Conservation (phyloP, 768 basidiomycete species). For the Leccinellum luteum region DNA sequence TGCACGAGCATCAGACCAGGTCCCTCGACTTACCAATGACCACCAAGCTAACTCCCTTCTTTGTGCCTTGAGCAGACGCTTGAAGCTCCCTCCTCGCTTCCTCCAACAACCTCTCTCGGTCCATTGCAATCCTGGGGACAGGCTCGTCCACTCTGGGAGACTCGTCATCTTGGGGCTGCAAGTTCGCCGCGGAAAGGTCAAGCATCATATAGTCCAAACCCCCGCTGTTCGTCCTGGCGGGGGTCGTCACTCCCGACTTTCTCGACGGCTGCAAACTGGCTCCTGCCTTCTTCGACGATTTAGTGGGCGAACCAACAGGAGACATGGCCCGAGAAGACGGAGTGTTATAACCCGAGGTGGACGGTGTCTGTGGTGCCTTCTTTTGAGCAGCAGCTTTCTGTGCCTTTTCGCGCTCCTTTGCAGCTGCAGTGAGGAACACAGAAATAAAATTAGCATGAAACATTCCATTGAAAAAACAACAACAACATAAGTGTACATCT, state of each 20-base stretch:
- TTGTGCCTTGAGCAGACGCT: conserved; percentile 46
- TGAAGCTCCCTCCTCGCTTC: conserved; percentile 63
- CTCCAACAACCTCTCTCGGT: conserved; percentile 79
- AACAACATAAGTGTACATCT: conserved; percentile 29
- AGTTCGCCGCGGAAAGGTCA: conserved; percentile 74
- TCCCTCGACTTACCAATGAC: conserved; percentile 70
- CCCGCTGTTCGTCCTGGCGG: conserved; percentile 32
- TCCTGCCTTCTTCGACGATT: conserved; percentile 40
- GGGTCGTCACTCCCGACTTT: conserved; percentile 43
- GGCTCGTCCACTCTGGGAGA: conserved; percentile 40
- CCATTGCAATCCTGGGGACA: conserved; percentile 62
- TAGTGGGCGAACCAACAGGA: conserved; percentile 38
- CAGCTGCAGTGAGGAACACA: conserved; percentile 47
- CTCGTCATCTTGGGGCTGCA: conserved; percentile 47
- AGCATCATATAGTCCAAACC: conserved; percentile 55
- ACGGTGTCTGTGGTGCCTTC: conserved; percentile 32
- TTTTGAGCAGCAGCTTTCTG: conserved; percentile 52
- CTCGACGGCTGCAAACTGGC: conserved; percentile 28
- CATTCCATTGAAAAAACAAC: conserved; percentile 33
- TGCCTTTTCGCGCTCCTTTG: conserved; percentile 77
- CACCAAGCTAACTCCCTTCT: conserved; percentile 78
- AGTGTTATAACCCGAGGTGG: conserved; percentile 37
- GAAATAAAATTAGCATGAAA: conserved; percentile 41
- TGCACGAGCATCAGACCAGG: not conserved
- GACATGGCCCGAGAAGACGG: conserved; percentile 48